Evolutionary conservation across 129 eudicot species (phyloP), one percentile per base, ranked within the genome.

Genomic region (Ambrosia artemisiifolia): DNA sequence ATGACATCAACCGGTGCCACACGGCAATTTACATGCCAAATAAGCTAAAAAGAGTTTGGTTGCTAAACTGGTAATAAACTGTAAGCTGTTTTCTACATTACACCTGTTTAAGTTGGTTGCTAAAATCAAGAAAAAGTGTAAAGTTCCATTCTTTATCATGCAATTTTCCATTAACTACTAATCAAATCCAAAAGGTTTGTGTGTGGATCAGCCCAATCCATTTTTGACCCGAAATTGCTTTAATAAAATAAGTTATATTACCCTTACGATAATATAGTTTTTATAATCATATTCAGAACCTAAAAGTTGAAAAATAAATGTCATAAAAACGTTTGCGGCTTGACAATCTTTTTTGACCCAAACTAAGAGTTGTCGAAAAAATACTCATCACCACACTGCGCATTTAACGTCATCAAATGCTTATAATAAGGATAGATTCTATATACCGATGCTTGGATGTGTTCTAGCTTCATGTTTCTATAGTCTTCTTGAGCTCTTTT

Each of bases 401-500:
- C 47, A 72, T 40, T 60, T 47, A 40, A 14, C 7, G 36, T 4
- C 65, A 34, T 16, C 19, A 61, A 3, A 30, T 59, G 24, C 30
- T 61, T 73, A 61, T 65, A 40, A 67, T 19, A 18, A 56, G 11
- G 11, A 35, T 67, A 53, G 65, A 65, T 54, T 19, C 50, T 54
- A 57, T 12, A 71, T 84, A 91, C 99, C 85, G 67, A 65, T 65
- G 95, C 97, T 81, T 81, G 79, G 38, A 71, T 67, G 72, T 90
- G 88, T 72, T 83, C 86, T 36, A 83, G 69, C 78, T 95, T 95
- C 97, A 95, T 90, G 81, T 85, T 88, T 4, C 85, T 76, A 71
- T 95, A 95, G 24, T 88, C 96, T 83, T 88, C 85, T 71, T 91
- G 99, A 46, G 99, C 99, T 67, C 48, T 75, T 75, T 73, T 88